Conservation (phyloP, 306 rosid species). For the Hippophae rhamnoides region DNA sequence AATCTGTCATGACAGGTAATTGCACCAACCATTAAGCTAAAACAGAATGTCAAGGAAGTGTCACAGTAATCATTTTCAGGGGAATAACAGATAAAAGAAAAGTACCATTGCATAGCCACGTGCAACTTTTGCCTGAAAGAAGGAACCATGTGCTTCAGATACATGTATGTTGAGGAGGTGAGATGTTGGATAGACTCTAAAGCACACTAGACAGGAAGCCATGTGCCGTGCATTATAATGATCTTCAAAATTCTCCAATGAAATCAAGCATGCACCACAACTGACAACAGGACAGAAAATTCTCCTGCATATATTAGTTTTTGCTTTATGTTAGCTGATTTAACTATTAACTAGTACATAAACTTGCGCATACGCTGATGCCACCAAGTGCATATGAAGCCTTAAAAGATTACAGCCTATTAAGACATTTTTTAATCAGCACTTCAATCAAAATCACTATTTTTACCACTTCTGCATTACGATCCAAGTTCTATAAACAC, state of each 20-base stretch:
- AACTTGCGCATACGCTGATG: background rate
- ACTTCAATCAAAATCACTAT: too few relatives aligned
- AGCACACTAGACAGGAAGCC: constrained; percentile 81
- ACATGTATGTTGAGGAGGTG: constrained; percentile 72
- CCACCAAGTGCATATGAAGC: background rate
- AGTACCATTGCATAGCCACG: constrained; percentile 78
- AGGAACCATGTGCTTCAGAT: constrained; percentile 86
- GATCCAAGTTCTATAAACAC: background rate
- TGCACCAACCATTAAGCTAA: background rate
- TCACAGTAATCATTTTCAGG: background rate
- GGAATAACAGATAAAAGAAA: background rate
- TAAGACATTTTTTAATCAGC: too few relatives aligned
- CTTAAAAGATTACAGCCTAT: too few relatives aligned
- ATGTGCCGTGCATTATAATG: constrained; percentile 83
- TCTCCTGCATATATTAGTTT: constrained; percentile 33
- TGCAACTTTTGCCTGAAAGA: constrained; percentile 88
- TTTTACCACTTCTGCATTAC: too few relatives aligned
- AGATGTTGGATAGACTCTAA: constrained; percentile 77
- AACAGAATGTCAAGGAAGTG: background rate
- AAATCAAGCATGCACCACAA: constrained; percentile 58
- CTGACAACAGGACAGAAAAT: constrained; percentile 78
- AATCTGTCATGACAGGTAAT: background rate
- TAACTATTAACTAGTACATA: background rate
- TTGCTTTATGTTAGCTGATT: constrained; percentile 2
- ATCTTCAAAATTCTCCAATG: constrained; percentile 76